phyloP scores from a whole-genome alignment of 139 green algal species.

The Chlamydomonas sphaeroides region DNA sequence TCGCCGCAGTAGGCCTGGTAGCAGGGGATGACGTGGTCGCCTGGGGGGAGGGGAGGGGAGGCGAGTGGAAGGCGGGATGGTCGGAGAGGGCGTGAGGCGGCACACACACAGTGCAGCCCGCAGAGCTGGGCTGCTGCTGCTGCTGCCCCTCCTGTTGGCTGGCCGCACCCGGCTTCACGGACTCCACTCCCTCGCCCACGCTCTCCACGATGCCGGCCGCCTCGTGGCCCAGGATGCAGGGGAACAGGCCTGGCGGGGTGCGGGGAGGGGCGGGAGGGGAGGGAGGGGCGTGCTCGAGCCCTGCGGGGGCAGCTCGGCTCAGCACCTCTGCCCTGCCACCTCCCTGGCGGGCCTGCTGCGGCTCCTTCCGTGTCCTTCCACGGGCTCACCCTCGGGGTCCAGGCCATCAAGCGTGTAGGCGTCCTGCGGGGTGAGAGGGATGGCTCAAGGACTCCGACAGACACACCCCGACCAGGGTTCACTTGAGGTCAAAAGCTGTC shows the following conservation, averaged over 20 bases:
- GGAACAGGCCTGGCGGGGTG: constrained; percentile 85
- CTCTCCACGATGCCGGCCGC: constrained; percentile 96
- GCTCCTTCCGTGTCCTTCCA: no score
- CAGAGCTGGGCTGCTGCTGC: no score
- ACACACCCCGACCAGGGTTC: not conserved
- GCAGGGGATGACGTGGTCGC: constrained; percentile 96
- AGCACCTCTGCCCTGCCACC: no score
- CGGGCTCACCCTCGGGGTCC: constrained; percentile 66
- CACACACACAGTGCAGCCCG: no score
- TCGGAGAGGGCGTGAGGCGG: no score
- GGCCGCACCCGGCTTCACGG: constrained; percentile 62
- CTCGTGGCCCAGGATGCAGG: constrained; percentile 97
- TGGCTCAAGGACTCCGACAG: not conserved
- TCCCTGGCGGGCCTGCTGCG: no score
- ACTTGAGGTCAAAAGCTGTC: not conserved
- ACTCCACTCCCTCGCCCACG: constrained; percentile 88
- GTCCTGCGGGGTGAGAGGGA: constrained; percentile 60
- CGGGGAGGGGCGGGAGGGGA: not conserved
- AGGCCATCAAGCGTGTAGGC: constrained; percentile 90
- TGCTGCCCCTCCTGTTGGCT: no score
- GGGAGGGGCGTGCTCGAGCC: no score
- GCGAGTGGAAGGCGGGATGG: not conserved
- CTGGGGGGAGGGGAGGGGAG: constrained; percentile 34
- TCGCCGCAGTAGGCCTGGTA: constrained; percentile 91
- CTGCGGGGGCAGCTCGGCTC: no score